Percentiles rank a stretch among this genome's conserved stretches.
phyloP scores from a whole-genome alignment of 805 yeast genomes.

The Alloascoidea africana region DNA sequence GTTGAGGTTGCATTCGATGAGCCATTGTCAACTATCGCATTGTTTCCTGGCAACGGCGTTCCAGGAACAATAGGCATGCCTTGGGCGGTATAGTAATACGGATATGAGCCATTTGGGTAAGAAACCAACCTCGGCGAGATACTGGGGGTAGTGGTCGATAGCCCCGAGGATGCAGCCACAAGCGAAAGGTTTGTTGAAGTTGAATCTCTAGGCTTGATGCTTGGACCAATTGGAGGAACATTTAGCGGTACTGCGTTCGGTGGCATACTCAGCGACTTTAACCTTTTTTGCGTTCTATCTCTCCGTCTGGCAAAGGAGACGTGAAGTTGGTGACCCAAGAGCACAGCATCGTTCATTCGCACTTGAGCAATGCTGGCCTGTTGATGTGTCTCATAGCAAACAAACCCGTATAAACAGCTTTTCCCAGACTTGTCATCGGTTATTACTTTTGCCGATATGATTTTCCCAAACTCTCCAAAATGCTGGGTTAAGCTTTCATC shows the following conservation, averaged over 20 bases:
- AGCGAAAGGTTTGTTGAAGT: not conserved
- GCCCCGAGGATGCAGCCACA: not conserved
- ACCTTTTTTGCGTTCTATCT: conserved; percentile 27
- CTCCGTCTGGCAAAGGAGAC: conserved; percentile 98
- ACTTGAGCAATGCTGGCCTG: conserved; percentile 97
- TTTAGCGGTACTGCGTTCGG: not conserved
- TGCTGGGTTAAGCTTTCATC: conserved; percentile 86
- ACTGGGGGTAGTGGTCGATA: not conserved
- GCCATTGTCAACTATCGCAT: too few species aligned
- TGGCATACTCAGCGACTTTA: not conserved
- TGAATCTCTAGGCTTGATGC: not conserved
- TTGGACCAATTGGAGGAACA: conserved; percentile 1
- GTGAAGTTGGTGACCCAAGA: conserved; percentile 89
- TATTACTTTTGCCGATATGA: conserved; percentile 70
- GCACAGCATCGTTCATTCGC: conserved; percentile 96
- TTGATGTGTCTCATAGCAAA: conserved; percentile 93
- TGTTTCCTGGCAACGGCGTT: too few species aligned
- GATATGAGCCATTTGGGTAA: not conserved
- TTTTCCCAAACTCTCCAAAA: conserved; percentile 23
- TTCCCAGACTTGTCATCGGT: conserved; percentile 78
- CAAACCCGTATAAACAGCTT: conserved; percentile 97
- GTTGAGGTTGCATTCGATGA: too few species aligned
- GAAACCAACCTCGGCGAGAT: not conserved
- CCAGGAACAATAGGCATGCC: not conserved
- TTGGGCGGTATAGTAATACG: not conserved